Percentiles rank a stretch among this genome's conserved stretches.
Evolutionary conservation across 1,284 basidiomycete species (phyloP).

Genomic region (Cryptococcus neoformans): DNA sequence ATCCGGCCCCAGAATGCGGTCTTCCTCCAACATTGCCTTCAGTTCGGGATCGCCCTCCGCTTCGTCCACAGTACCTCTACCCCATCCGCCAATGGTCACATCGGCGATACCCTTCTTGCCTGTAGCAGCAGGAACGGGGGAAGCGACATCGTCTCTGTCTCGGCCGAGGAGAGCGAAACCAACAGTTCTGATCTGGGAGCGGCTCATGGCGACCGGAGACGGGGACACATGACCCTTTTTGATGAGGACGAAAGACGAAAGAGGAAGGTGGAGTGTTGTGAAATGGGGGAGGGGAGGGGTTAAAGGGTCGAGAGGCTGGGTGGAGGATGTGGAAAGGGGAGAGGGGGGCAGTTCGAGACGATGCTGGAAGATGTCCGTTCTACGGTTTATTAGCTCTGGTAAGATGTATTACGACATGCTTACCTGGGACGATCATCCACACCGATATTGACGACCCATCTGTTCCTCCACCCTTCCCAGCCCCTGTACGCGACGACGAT

Average conservation of each 20-base stretch:
- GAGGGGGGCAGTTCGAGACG: slow-evolving; percentile 49
- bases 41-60: slow-evolving; percentile 31
- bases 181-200: slow-evolving; percentile 50
- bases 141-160: slow-evolving; percentile 27
- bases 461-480: slow-evolving; percentile 45
- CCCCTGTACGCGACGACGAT: slow-evolving; percentile 50
- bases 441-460: slow-evolving; percentile 54
- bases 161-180: slow-evolving; percentile 51
- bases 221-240: slow-evolving; percentile 51
- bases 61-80: slow-evolving; percentile 13
- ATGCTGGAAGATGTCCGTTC: slow-evolving; percentile 55
- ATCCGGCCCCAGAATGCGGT: neutral
- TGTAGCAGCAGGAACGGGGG: neutral
- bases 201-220: slow-evolving; percentile 51
- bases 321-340: slow-evolving; percentile 21
- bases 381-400: slow-evolving; percentile 2
- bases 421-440: slow-evolving; percentile 52
- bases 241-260: slow-evolving; percentile 53
- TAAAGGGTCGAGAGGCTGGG: slow-evolving; percentile 23
- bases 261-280: slow-evolving; percentile 52
- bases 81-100: slow-evolving; percentile 32
- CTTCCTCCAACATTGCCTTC: slow-evolving; percentile 22
- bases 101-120: slow-evolving; percentile 9
- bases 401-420: slow-evolving; percentile 4
- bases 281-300: slow-evolving; percentile 35